Evolutionary conservation across 2,329 filamentous ascomycete species (phyloP), one percentile per base, ranked within the genome.

Genomic region (Rhinocladiella similis): DNA sequence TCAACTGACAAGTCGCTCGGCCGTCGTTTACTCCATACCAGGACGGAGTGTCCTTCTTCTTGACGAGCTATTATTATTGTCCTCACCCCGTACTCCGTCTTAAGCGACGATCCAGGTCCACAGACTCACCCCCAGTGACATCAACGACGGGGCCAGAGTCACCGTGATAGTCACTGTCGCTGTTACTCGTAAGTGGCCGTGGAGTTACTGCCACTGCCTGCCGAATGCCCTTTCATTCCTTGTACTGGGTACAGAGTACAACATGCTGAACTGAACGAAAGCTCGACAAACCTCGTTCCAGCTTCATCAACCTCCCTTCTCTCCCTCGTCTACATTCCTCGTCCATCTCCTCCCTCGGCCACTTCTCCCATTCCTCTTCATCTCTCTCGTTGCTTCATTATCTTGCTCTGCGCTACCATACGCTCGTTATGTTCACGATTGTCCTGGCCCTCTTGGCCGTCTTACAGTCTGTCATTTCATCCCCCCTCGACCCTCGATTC

Each of bases 401-500:
- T 22, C n/a, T 47, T 50, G 38, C 13, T 20, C 14, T 13, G 42
- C 33, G 10, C 20, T 49, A 18, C 14, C 16, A 25, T 33, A 49
- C 50, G 33, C 29, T 59, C 59, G 56, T 57, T 54, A 61, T 61
- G 59, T 49, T 29, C 35, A 7, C 47, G 41, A 5, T 54, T 35
- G 18, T 61, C 5, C 25, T 59, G 46, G 50, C 56, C 33, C 45
- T 47, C 22, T 16, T 53, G 41, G 43, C 49, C 22, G 39, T 35
- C 3, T 18, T 50, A 7, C 53, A 54, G 10, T 47, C 54, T 16
- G 53, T 33, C 51, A 13, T 51, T 43, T 53, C 53, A 7, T 57
- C 56, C 1, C 59, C 59, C 36, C 20, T 75, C 18, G 63, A 64
- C 41, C 63, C 71, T 6, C 72, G 74, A 39, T 72, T 74, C 22